Evolutionary conservation across 129 eudicot species (phyloP), one percentile per base, ranked within the genome.

Genomic region (Flaveria sonorensis): DNA sequence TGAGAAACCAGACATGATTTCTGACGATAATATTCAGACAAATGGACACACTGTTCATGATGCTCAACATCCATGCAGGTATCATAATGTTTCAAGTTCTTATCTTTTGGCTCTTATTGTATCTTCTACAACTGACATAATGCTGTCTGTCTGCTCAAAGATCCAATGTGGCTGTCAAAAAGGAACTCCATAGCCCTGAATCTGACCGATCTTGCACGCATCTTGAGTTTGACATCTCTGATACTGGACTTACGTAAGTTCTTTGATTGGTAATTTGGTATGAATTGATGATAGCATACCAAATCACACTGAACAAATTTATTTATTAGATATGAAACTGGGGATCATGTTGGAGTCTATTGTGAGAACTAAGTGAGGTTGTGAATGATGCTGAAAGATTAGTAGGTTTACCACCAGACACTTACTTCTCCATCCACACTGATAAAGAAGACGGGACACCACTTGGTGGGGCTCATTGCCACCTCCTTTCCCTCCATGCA

Each of bases 31-130:
- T 18, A 83, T 42, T 77, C 85, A 80, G 10, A 81, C 92, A 76
- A 93, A 91, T 79, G 97, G 96, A 3, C 88, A 89, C 82, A 72
- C 90, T 51, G 88, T 86, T 8, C 82, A 83, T 86, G 99, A 94
- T 85, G 88, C 99, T 72, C 99, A 94, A 72, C 99, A 94, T 81
- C 99, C 99, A 56, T 86, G 89, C 96, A 90, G 98, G 98, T 93
- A 81, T 8, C 39, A 46, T 42, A 48, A 26, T 18, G 1, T 70
- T 15, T 77, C 0, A 7, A 12, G 12, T 48, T 42, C 59, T 7
- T 21, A 9, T 71, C 23, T 36, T 75, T 72, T 64, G 66, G 43
- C 24, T 53, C 8, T 55, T 65, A 59, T 68, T 39, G 2, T 4
- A 51, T 61, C 56, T 66, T 43, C 53, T 77, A 23, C 52, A 21